These are phyloP conservation scores for Bimuria novae-zelandiae DNA, from an alignment of 2,329 filamentous ascomycete genomes.

Conservation along the genomic window DNA sequence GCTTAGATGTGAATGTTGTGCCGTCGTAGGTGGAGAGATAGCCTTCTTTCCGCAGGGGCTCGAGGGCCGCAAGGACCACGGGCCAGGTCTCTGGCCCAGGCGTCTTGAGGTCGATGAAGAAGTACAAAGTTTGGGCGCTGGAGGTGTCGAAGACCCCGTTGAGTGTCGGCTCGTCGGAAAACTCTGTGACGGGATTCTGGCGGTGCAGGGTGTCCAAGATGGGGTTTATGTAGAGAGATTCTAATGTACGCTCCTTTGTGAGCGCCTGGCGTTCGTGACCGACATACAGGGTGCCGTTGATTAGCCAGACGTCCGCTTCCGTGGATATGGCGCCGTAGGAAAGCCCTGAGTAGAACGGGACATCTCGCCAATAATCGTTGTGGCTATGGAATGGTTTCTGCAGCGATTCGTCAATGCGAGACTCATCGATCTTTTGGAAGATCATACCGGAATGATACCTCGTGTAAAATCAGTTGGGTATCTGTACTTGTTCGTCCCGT, in stretches of 20 bases:
- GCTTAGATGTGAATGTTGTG: slow-evolving; percentile 50
- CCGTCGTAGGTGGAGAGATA: slow-evolving; percentile 60
- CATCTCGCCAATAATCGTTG: slow-evolving; percentile 63
- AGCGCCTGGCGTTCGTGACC: slow-evolving; percentile 61
- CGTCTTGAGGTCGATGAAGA: slow-evolving; percentile 69
- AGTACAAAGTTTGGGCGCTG: slow-evolving; percentile 62
- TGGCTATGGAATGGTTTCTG: slow-evolving; percentile 60
- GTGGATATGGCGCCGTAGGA: slow-evolving; percentile 61
- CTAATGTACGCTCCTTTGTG: slow-evolving; percentile 58
- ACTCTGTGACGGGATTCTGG: slow-evolving; percentile 60
- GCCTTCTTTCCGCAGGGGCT: slow-evolving; percentile 59
- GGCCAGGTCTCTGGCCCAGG: slow-evolving; percentile 60
- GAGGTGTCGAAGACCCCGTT: slow-evolving; percentile 68
- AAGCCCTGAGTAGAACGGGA: slow-evolving; percentile 58
- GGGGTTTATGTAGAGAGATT: slow-evolving; percentile 63
- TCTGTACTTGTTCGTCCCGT: slow-evolving; percentile 56
- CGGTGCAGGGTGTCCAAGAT: slow-evolving; percentile 60
- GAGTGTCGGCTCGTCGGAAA: slow-evolving; percentile 51
- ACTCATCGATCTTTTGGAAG: slow-evolving; percentile 1
- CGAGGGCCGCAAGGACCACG: slow-evolving; percentile 59
- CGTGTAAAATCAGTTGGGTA: slow-evolving; percentile 67
- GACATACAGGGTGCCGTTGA: slow-evolving; percentile 60
- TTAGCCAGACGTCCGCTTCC: slow-evolving; percentile 66
- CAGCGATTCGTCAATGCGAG: slow-evolving; percentile 8
- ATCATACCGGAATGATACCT: slow-evolving; percentile 60